These are phyloP conservation scores for Gorgonomyces haynaldii DNA, from an alignment of 192 early-diverging fungal species.

Conservation along the genomic window DNA sequence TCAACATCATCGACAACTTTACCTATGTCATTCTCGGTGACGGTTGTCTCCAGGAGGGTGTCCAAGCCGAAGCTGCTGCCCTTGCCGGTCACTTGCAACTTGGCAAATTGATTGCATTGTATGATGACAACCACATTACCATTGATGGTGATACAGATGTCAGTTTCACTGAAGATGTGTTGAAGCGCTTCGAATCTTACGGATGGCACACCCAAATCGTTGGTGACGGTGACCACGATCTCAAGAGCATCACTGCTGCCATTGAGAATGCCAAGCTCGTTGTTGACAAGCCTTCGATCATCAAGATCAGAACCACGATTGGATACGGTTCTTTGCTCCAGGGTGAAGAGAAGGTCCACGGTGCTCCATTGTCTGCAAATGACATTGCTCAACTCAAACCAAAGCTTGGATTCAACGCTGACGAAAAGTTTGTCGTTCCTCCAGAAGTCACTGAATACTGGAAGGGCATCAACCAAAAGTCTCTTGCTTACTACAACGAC, in stretches of 20 bases:
- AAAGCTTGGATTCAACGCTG: conserved; percentile 72
- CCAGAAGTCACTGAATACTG: conserved; percentile 39
- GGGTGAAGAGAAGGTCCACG: conserved; percentile 90
- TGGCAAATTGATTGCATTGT: conserved; percentile 87
- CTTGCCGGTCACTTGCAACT: conserved; percentile 90
- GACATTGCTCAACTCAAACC: conserved; percentile 73
- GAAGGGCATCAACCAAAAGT: conserved; percentile 39
- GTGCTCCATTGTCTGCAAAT: conserved; percentile 64
- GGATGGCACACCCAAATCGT: conserved; percentile 77
- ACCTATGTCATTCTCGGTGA: conserved; percentile 81
- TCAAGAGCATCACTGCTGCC: conserved; percentile 57
- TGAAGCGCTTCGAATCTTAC: conserved; percentile 78
- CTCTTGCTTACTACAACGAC: conserved; percentile 49
- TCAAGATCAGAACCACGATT: conserved; percentile 84
- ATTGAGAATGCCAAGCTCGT: conserved; percentile 73
- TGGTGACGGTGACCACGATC: conserved; percentile 70
- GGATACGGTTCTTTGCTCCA: conserved; percentile 81
- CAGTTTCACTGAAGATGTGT: conserved; percentile 88
- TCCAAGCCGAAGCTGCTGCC: conserved; percentile 79
- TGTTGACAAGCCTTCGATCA: conserved; percentile 79
- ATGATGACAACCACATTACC: conserved; percentile 94
- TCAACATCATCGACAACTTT: conserved; percentile 74
- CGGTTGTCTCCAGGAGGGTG: conserved; percentile 98
- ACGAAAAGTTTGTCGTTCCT: conserved; percentile 62
- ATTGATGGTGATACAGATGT: conserved; percentile 65